A percentile compares a stretch with the other conserved stretches of the same genome.
phyloP scores from a whole-genome alignment of 495 filamentous ascomycete genomes.

The Penicillium angulare region DNA sequence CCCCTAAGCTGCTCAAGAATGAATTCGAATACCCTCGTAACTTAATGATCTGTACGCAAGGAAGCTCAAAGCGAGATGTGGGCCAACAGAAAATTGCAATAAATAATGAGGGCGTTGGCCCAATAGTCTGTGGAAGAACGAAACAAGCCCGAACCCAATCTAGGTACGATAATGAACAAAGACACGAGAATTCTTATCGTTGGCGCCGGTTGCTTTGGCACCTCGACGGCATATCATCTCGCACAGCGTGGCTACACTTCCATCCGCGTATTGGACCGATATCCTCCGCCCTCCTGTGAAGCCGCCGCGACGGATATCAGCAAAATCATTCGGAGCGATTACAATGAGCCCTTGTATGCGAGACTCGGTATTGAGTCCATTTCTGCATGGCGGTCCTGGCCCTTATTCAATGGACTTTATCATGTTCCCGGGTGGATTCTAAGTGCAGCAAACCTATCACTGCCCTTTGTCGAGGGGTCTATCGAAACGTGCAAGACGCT shows the following conservation, averaged over 20 bases:
- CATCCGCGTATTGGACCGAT: slow-evolving; percentile 31
- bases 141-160: background rate
- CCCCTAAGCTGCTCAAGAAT: too few relatives aligned
- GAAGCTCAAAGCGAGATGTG: too few relatives aligned
- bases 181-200: slow-evolving; percentile 26
- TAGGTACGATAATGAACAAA: background rate
- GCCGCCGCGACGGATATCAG: slow-evolving; percentile 29
- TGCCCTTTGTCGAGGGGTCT: slow-evolving; percentile 26
- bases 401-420: slow-evolving; percentile 29
- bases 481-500: slow-evolving; percentile 20
- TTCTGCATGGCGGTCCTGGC: slow-evolving; percentile 15
- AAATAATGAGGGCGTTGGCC: too few relatives aligned
- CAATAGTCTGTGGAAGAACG: background rate
- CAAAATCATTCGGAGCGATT: slow-evolving; percentile 21
- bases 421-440: slow-evolving; percentile 33
- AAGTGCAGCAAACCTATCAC: slow-evolving; percentile 18
- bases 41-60: too few relatives aligned
- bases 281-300: slow-evolving; percentile 26
- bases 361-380: slow-evolving; percentile 22
- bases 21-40: too few relatives aligned
- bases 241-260: slow-evolving; percentile 20
- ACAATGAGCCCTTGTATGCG: slow-evolving; percentile 22
- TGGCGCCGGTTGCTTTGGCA: slow-evolving; percentile 41
- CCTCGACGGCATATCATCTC: slow-evolving; percentile 41
- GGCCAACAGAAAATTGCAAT: too few relatives aligned